phyloP scores from a whole-genome alignment of 2,329 filamentous ascomycete species.

The Parascedosporium putredinis region DNA sequence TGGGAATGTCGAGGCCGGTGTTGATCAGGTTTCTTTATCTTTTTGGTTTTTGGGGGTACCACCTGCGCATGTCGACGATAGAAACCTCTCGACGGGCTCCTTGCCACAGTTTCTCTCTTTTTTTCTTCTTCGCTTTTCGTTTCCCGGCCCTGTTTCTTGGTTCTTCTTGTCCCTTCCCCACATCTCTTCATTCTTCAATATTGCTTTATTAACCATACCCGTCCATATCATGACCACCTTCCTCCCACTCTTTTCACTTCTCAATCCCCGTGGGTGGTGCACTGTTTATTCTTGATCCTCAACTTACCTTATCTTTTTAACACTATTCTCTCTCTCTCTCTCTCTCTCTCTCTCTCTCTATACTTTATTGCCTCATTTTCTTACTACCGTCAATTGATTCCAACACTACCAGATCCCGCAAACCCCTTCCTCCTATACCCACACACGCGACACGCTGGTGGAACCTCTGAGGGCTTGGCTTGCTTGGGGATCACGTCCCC shows the following conservation, averaged over 20 bases:
- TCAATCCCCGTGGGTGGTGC: not conserved
- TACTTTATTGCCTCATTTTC: not conserved
- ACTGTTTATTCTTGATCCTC: not conserved
- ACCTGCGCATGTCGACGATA: not conserved
- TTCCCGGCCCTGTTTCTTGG: not conserved
- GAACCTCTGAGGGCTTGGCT: too few species aligned
- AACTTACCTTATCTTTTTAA: too few species aligned
- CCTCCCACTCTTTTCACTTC: not conserved
- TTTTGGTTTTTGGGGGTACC: slow-evolving; percentile 2
- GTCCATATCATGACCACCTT: slow-evolving; percentile 1
- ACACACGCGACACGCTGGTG: too few species aligned
- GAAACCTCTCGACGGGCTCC: not conserved
- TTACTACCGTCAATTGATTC: not conserved
- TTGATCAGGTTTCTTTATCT: slow-evolving; percentile 10
- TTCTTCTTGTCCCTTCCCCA: slow-evolving; percentile 8
- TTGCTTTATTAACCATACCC: slow-evolving; percentile 1
- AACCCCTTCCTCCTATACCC: too few species aligned
- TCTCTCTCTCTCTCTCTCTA: not conserved
- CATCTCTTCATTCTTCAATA: slow-evolving; percentile 7
- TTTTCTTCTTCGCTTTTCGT: not conserved
- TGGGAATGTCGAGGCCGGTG: not conserved
- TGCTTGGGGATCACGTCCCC: too few species aligned
- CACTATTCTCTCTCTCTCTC: not conserved
- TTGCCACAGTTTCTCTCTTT: not conserved
- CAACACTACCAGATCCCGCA: too few species aligned